Evolutionary conservation across 2,329 filamentous ascomycete genomes (phyloP), one percentile per base, ranked within the genome.

Genomic region (Rhynchosporium secalis): DNA sequence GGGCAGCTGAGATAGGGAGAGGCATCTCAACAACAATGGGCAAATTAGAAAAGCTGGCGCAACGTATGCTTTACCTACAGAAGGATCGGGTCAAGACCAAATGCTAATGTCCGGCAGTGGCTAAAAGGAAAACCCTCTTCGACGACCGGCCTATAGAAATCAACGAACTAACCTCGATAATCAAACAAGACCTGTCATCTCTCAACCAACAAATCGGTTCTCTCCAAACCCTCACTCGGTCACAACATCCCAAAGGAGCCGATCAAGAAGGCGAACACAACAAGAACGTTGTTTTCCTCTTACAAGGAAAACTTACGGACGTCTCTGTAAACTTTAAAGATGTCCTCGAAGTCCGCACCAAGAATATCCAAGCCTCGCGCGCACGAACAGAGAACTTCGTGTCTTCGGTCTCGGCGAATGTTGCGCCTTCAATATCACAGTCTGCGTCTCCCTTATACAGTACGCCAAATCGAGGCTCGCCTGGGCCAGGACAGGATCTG

Each of bases 261-360:
- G 86, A 85, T 69, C 93, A 97, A 74, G 92, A 96, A 76, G 92
- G 92, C 70, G 93, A 98, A 74, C 96, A 99, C 79, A 96, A 96
- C 80, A 96, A 96, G 78, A 97, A 98, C 73, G 95, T 98, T 38
- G 91, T 97, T 3, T 87, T 96, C 65, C 83, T 98, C 74, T 80
- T 98, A 20, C 92, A 97, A 77, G 91, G 92, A 65, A 95, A 95
- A 73, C 81, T 98, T 46, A 94, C 92, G 45, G 92, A 96, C 72
- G 94, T 99, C 3, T 91, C 90, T 31, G 91, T 89, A 66, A 96
- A 94, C 75, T 98, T 99, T 83, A 98, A 98, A 77, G 94, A 98
- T 71, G 94, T 98, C 5, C 82, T 99, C 9, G 95, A 99, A 76
- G 91, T 96, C 47, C 87, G 95, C 62, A 98, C 95, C 58, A 96